These are phyloP conservation scores for Carex myosuroides DNA, from an alignment of 176 grass and related monocot species.

Conservation along the genomic window DNA sequence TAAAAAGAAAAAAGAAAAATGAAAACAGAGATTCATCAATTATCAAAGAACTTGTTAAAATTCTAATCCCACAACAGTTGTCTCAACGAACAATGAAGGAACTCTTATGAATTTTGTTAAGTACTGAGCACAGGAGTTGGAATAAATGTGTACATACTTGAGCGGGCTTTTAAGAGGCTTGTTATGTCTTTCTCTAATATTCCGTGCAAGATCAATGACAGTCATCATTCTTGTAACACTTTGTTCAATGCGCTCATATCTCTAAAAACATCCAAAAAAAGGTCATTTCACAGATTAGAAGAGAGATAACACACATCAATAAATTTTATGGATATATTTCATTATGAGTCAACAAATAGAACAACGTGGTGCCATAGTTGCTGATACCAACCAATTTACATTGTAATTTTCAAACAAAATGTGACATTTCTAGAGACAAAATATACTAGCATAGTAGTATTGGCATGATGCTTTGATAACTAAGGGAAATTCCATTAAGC, in stretches of 20 bases:
- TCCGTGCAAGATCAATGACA: constrained; percentile 93
- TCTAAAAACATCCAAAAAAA: constrained; percentile 48
- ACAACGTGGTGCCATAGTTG: not conserved
- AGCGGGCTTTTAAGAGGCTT: constrained; percentile 97
- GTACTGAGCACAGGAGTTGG: not conserved
- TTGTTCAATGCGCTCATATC: constrained; percentile 92
- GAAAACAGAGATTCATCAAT: constrained; percentile 12
- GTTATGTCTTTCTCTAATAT: constrained; percentile 82
- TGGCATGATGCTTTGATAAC: not conserved
- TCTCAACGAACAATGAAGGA: not conserved
- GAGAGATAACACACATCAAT: not conserved
- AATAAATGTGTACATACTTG: constrained; percentile 44
- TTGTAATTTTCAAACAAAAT: not conserved
- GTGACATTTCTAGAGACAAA: not conserved
- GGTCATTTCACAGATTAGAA: not conserved
- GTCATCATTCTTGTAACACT: constrained; percentile 98
- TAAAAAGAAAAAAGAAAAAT: not conserved
- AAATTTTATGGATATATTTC: not conserved
- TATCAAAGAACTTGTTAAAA: constrained; percentile 19
- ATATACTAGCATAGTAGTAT: not conserved
- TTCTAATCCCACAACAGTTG: constrained; percentile 12
- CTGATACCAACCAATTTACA: not conserved
- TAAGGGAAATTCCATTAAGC: not conserved
- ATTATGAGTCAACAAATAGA: not conserved
- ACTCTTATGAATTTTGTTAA: not conserved